Evolutionary conservation across 495 filamentous ascomycete genomes (phyloP), one percentile per base, ranked within the genome.

Genomic region (Darksidea phi): DNA sequence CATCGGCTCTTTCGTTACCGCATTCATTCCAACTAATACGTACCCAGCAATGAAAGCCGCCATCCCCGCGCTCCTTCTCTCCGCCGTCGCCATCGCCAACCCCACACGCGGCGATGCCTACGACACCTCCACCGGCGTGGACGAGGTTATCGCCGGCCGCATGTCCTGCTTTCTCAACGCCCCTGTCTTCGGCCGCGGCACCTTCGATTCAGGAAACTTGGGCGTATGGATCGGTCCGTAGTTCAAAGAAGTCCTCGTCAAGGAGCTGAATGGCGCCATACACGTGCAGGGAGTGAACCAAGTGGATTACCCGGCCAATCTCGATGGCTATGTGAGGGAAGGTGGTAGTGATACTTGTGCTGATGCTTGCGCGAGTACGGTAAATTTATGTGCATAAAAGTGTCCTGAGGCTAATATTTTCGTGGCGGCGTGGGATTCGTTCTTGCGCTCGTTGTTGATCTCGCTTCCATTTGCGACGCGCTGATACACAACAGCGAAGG

Each of bases 221-320:
- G 50, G 50, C n/a, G 50, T 54, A 38, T 54, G 50, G 50, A 32
- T 41, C 18, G 50, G 50, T 32, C 50, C 50, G 6, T n/a, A 38
- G 18, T 54, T 54, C 17, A 41, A 54, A 28, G 28, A 38, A 23
- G 25, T n/a, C 21, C 50, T 54, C 13, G 1, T 36, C 12, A 7
- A 24, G 11, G 37, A 54, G 6, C n/a, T 54, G 4, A 26, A 26
- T 7, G 50, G 32, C 50, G 25, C 6, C n/a, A 23, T 54, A 17
- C 25, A 26, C 2, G 17, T 54, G 13, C 50, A 54, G 23, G 50
- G 50, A 7, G 32, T 54, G 18, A 20, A 54, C 21, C 15, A 7
- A 7, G 50, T 12, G 7, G 17, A 54, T n/a, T 54, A 54, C 28
- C 50, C 50, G 5, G 50, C 28, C 50, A 18, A 38, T 34, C 36